Evolutionary conservation across 306 rosid genomes (phyloP).

Genomic region (Quercus cerris): DNA sequence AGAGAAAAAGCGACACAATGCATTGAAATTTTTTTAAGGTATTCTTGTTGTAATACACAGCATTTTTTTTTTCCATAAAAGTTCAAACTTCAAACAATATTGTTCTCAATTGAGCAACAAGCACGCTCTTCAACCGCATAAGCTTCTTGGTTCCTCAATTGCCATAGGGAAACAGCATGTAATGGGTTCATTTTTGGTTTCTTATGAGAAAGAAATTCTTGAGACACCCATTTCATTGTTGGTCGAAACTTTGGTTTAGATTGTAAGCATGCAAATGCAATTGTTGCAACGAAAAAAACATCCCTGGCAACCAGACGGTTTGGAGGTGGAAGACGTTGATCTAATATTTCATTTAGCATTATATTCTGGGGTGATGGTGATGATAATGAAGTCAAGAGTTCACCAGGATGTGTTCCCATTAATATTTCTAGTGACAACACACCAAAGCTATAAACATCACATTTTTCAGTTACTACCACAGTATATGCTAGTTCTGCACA

Average conservation of each 20-base stretch:
- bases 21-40: too few relatives aligned
- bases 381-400: too few relatives aligned
- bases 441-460: slow-evolving; percentile 23
- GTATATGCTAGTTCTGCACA: slow-evolving; percentile 1
- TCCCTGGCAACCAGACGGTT: background rate
- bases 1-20: too few relatives aligned
- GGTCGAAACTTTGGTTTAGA: background rate
- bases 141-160: too few relatives aligned
- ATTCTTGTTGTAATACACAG: too few relatives aligned
- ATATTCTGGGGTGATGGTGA: background rate
- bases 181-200: too few relatives aligned
- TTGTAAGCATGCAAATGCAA: slow-evolving; percentile 15
- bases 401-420: slow-evolving; percentile 17
- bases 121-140: too few relatives aligned
- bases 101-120: too few relatives aligned
- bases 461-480: background rate
- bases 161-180: too few relatives aligned
- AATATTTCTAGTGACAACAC: slow-evolving; percentile 18
- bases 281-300: background rate
- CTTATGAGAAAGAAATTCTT: too few relatives aligned
- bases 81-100: too few relatives aligned
- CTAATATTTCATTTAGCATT: background rate
- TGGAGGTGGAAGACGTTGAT: slow-evolving; percentile 1
- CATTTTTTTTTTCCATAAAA: too few relatives aligned
- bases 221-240: slow-evolving; percentile 20